Evolutionary conservation across 768 basidiomycete genomes (phyloP), one percentile per base, ranked within the genome.

Genomic region (Serendipita sp.): DNA sequence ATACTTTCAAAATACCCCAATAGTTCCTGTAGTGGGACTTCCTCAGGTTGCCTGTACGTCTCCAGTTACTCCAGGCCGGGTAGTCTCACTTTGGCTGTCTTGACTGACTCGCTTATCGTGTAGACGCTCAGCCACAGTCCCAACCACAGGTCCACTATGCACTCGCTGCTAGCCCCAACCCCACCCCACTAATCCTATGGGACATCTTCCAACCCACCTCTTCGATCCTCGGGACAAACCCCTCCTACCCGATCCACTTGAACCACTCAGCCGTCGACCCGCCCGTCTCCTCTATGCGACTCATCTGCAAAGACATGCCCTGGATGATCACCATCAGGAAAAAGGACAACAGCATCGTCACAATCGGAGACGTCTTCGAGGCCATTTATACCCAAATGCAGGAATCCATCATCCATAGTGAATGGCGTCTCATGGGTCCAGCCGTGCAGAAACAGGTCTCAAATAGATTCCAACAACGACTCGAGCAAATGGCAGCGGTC

Each of bases 301-400:
- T 60, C 4, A 35, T 60, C 16, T 60, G 56, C 56, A 60, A 60
- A 18, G 56, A 60, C 37, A 60, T 60, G 56, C 56, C 56, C 5
- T 60, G 56, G 56, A 60, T 60, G 37, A 60, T 60, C 34, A 60
- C 56, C 34, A 60, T 60, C 56, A 60, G 35, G 56, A 51, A 51
- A n/a, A 60, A 60, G 56, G 37, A 38, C 56, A 35, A n/a, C 28
- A 35, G 28, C 37, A 63, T 66, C 45, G 56, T 67, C 28, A 58
- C 51, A 1, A 62, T 67, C 0, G 32, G 45, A 15, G 84, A 86
- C 63, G 77, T 87, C 38, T 83, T 85, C 69, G 71, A 78, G 64
- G 80, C 78, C 8, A 83, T 87, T 32, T 78, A 81, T 69, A 76
- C 79, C 47, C 72, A 76, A 3, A 82, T 79, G 66, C 71, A 77